phyloP scores from a whole-genome alignment of 2,329 filamentous ascomycete species.

The Hortaea sp. region DNA sequence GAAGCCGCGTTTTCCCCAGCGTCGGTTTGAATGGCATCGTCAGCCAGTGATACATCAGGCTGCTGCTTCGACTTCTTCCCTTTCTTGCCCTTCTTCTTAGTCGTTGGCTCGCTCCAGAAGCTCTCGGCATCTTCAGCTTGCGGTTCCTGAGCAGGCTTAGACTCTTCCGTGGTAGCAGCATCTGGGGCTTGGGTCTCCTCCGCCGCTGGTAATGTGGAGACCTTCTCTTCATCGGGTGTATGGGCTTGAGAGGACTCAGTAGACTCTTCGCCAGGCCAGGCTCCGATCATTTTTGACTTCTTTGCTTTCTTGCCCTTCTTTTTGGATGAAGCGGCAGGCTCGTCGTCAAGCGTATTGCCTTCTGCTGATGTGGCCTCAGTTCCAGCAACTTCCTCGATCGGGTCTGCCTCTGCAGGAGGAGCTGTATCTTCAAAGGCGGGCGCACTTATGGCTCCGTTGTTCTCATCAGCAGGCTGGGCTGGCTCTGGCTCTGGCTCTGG shows the following conservation, averaged over 20 bases:
- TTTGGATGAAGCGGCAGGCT: not conserved
- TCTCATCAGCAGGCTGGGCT: not conserved
- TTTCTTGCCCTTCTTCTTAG: conserved; percentile 15
- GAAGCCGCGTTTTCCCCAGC: not conserved
- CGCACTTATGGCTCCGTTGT: not conserved
- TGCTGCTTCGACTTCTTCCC: conserved; percentile 10
- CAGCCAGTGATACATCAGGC: not conserved
- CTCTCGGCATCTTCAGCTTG: not conserved
- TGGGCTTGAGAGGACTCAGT: not conserved
- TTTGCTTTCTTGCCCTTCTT: conserved; percentile 10
- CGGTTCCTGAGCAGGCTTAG: not conserved
- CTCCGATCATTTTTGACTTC: conserved; percentile 8
- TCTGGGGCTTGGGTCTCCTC: too few relatives aligned
- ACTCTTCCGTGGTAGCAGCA: too few relatives aligned
- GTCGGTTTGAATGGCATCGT: not conserved
- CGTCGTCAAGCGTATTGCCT: too few relatives aligned
- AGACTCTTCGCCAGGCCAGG: not conserved
- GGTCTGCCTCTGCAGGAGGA: too few relatives aligned
- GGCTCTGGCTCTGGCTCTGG: too few relatives aligned
- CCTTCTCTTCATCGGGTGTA: not conserved
- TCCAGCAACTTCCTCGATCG: too few relatives aligned
- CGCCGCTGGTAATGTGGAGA: not conserved
- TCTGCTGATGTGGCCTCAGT: too few relatives aligned
- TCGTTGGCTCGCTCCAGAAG: conserved; percentile 2
- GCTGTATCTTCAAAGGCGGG: not conserved